Percentiles rank a stretch among this genome's conserved stretches.
Conservation (phyloP, 176 grass and related monocot species). For the Pharus latifolius region DNA sequence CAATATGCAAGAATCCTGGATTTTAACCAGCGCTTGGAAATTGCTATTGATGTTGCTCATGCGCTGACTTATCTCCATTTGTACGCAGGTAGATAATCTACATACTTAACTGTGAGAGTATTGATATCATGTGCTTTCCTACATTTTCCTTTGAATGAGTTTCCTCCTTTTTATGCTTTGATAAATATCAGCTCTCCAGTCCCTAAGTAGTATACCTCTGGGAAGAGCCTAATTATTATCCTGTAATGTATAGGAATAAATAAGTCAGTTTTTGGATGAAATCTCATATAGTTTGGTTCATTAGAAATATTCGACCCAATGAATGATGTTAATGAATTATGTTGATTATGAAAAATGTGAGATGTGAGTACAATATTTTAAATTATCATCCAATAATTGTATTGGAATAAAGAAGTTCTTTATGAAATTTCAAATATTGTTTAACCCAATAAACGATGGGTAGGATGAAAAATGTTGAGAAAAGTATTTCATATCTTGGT, state of each 20-base stretch:
- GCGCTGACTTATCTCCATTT: slow-evolving; percentile 96
- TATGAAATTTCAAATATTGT: too few species aligned
- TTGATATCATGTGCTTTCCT: neutral
- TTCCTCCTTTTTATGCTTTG: neutral
- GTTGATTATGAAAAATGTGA: too few species aligned
- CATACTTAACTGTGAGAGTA: neutral
- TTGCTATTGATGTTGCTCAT: slow-evolving; percentile 96
- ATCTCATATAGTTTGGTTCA: neutral
- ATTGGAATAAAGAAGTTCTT: too few species aligned
- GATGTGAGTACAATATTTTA: too few species aligned
- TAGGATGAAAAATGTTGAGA: neutral
- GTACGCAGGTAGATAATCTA: slow-evolving; percentile 63
- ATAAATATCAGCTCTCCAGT: neutral
- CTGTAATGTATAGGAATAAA: neutral
- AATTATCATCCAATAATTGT: too few species aligned
- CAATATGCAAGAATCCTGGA: slow-evolving; percentile 71
- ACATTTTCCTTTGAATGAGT: neutral
- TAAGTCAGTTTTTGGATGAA: neutral
- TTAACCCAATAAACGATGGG: too few species aligned
- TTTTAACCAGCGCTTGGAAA: slow-evolving; percentile 92
- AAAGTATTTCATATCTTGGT: neutral
- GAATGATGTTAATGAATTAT: neutral
- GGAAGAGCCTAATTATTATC: neutral
- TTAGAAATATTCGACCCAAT: neutral
- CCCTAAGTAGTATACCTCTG: neutral